phyloP scores from a whole-genome alignment of 352 stramenopile species.

The Aphanomyces invadans region DNA sequence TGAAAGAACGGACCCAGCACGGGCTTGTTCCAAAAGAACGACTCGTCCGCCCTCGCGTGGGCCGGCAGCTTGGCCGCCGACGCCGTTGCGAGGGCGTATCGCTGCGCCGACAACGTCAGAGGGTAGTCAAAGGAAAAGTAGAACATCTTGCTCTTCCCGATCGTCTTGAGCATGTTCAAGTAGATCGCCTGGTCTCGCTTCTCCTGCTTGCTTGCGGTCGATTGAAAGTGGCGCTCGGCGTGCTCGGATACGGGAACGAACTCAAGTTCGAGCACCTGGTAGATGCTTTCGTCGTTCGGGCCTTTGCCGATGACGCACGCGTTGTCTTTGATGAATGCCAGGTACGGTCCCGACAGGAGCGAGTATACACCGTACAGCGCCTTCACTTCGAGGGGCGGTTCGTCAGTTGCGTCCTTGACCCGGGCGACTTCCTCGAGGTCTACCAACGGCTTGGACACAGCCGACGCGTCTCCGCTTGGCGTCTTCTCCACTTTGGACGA shows the following conservation, averaged over 20 bases:
- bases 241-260: slow-evolving; percentile 46
- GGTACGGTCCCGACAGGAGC: slow-evolving; percentile 46
- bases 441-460: slow-evolving; percentile 18
- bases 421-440: slow-evolving; percentile 44
- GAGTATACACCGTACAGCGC: slow-evolving; percentile 59
- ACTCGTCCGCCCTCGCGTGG: slow-evolving; percentile 60
- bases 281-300: slow-evolving; percentile 50
- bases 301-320: slow-evolving; percentile 53
- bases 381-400: slow-evolving; percentile 35
- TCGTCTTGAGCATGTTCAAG: slow-evolving; percentile 44
- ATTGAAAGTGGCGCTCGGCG: slow-evolving; percentile 43
- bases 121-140: slow-evolving; percentile 69
- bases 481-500: not conserved
- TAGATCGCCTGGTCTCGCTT: slow-evolving; percentile 49
- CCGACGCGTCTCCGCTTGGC: not conserved
- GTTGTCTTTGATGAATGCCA: slow-evolving; percentile 45
- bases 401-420: slow-evolving; percentile 36
- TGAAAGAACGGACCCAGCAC: slow-evolving; percentile 42
- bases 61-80: slow-evolving; percentile 32
- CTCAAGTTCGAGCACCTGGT: slow-evolving; percentile 42
- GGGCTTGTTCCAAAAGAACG: slow-evolving; percentile 92
- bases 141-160: slow-evolving; percentile 45
- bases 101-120: slow-evolving; percentile 52
- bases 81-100: slow-evolving; percentile 23
- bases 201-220: slow-evolving; percentile 47